Percentiles rank a stretch among this genome's conserved stretches.
These are phyloP conservation scores for Omphalea diandra DNA, from an alignment of 441 rosid species.

Conservation along the genomic window DNA sequence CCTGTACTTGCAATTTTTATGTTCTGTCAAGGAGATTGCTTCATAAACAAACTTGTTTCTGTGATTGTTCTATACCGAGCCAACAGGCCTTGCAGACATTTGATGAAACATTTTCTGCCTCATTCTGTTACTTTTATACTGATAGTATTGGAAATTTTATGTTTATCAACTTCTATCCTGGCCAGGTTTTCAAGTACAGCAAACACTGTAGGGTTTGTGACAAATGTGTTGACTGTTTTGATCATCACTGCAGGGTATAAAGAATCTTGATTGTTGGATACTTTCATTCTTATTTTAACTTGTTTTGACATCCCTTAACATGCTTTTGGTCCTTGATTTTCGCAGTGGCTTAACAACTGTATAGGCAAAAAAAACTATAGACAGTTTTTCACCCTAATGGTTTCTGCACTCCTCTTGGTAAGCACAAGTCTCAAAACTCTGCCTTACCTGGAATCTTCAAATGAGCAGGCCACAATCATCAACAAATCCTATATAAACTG, in stretches of 20 bases:
- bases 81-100: not conserved
- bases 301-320: slow-evolving; percentile 12
- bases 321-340: slow-evolving; percentile 19
- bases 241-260: slow-evolving; percentile 99
- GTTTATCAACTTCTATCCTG: slow-evolving; percentile 18
- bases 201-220: slow-evolving; percentile 98
- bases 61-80: not conserved
- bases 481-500: not conserved
- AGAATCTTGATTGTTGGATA: slow-evolving; percentile 10
- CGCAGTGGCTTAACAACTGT: slow-evolving; percentile 98
- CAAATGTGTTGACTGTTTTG: slow-evolving; percentile 91
- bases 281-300: not conserved
- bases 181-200: slow-evolving; percentile 93
- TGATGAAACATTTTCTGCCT: not conserved
- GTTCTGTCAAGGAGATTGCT: not conserved
- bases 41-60: not conserved
- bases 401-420: slow-evolving; percentile 87
- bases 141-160: slow-evolving; percentile 1
- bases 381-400: slow-evolving; percentile 91
- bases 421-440: slow-evolving; percentile 31
- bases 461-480: slow-evolving; percentile 19
- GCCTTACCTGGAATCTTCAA: slow-evolving; percentile 30
- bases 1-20: not conserved
- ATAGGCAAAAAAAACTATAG: slow-evolving; percentile 84
- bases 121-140: not conserved